These are phyloP conservation scores for Backusella circina DNA, from an alignment of 192 early-diverging fungal genomes.

Conservation along the genomic window DNA sequence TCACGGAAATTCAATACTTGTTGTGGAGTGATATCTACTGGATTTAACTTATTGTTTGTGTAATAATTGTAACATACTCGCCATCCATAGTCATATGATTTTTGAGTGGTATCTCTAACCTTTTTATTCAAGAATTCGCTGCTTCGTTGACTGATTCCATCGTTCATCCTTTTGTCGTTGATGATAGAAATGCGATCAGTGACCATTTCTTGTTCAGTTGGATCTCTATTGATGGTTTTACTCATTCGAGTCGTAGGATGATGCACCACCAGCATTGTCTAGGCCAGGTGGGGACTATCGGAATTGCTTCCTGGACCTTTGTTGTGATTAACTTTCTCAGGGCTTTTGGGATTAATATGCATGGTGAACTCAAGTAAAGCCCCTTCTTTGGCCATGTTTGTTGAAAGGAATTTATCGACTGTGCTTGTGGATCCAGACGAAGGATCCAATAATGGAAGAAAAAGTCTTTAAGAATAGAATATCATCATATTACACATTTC, in stretches of 20 bases:
- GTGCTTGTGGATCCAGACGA: too few species aligned
- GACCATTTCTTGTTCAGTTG: not conserved
- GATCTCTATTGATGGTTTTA: too few species aligned
- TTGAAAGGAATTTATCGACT: too few species aligned
- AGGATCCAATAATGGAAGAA: too few species aligned
- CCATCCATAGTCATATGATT: not conserved
- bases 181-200: conserved; percentile 6
- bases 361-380: too few species aligned
- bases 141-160: not conserved
- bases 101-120: not conserved
- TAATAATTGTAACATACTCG: not conserved
- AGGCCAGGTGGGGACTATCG: not conserved
- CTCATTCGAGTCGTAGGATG: not conserved
- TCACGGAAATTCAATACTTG: not conserved
- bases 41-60: not conserved
- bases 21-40: not conserved
- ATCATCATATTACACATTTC: too few species aligned
- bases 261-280: conserved; percentile 2
- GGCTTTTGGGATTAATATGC: too few species aligned
- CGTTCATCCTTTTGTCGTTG: not conserved
- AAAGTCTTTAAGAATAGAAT: too few species aligned
- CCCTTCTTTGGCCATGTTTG: too few species aligned
- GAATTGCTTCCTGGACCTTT: not conserved
- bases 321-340: too few species aligned
- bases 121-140: not conserved